Base-by-base conservation (phyloP, 257 asterid genomes). In the Solanum etuberosum region DNA sequence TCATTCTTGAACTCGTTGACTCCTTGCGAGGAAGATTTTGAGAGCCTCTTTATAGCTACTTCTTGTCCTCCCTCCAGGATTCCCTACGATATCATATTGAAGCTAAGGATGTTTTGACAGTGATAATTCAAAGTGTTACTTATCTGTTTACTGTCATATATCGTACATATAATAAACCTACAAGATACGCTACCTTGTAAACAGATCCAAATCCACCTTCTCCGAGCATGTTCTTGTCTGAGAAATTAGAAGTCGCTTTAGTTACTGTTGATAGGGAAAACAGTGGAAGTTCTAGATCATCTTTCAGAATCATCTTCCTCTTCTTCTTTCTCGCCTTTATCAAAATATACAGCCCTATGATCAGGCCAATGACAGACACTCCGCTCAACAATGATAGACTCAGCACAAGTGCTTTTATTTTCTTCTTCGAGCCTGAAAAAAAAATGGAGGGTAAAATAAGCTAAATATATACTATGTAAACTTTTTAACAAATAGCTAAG, bases 31-130 rank as follows among this genome's bases (percentile, higher is more conserved):
- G 91, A 91, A 84, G 89, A 43, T 81, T 54, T 85, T 27, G 93
- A 89, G n/a, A 91, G 82, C 31, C 93, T 88, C 85, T 91, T 91
- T 31, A 91, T 90, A 12, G 93, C 91, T 25, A 91, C 70, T 89
- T 88, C 87, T 65, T 86, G 88, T 83, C 86, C 85, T 4, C 14
- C 87, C 67, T 88, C 83, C 74, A 90, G 77, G 68, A 71, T 27
- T 13, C 92, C 92, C 92, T 90, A 57, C 2, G 15, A 57, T 15
- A n/a, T 37, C 35, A 63, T 27, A 57, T 29, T 83, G 13, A 57
- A 57, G 29, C 6, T 46, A 83, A 18, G 23, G 3, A 54, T 25
- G 29, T 54, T 20, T 34, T 54, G 42, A n/a, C 57, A 25, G 54
- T 3, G 46, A 82, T 51, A 35, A 82, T n/a, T 61, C 32, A n/a